Evolutionary conservation across 257 asterid genomes (phyloP).

Genomic region (Capsicum pubescens): DNA sequence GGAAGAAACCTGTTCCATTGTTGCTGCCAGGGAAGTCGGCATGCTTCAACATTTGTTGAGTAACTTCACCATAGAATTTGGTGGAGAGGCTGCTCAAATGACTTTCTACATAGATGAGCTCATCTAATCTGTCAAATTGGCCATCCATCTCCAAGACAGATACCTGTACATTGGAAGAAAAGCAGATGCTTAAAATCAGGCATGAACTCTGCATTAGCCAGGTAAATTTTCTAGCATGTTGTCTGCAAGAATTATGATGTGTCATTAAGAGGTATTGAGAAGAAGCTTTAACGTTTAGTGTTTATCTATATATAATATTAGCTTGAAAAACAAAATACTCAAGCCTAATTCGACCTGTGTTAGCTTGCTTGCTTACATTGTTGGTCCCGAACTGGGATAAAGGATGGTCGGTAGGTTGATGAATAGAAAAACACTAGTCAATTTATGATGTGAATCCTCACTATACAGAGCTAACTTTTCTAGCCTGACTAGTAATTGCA

Average conservation of each 20-base stretch:
- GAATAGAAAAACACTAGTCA: neutral
- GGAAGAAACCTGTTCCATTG: constrained; percentile 98
- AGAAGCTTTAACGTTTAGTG: neutral
- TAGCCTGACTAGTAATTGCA: neutral
- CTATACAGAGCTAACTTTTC: neutral
- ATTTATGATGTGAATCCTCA: neutral
- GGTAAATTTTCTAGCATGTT: neutral
- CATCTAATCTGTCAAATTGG: constrained; percentile 93
- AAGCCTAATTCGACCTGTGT: neutral
- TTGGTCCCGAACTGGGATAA: neutral
- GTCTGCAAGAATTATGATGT: neutral
- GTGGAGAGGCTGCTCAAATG: constrained; percentile 91
- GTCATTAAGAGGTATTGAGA: neutral
- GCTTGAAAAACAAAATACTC: neutral
- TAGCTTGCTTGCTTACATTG: neutral
- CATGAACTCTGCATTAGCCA: neutral
- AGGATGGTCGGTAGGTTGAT: neutral
- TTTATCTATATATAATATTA: neutral
- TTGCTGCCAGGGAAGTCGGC: constrained; percentile 97
- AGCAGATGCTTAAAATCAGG: neutral
- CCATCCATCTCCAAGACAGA: constrained; percentile 99
- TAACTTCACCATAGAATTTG: constrained; percentile 96
- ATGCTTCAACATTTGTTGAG: constrained; percentile 96
- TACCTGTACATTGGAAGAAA: constrained; percentile 50
- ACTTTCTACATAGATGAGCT: constrained; percentile 92